Base-by-base conservation (phyloP, 2,329 filamentous ascomycete species). In the Arthrobotrys sphaeroides region DNA sequence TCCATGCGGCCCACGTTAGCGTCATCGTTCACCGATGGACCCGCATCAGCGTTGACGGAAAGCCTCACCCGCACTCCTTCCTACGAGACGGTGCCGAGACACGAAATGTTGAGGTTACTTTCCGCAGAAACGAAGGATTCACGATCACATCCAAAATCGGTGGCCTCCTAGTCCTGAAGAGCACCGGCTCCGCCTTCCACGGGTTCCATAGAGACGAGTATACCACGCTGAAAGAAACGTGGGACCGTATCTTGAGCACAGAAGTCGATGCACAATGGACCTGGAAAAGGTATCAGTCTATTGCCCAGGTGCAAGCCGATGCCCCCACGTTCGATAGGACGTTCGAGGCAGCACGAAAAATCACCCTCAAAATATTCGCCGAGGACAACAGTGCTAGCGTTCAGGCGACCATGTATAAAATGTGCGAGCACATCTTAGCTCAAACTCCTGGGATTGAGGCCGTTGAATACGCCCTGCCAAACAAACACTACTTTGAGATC, bases 401-500 rank as follows among this genome's bases (percentile, higher is more conserved):
- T 22, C 95, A 99, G 85, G 90, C 90, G 80, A 98, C 94, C 76
- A 98, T 99, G 95, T 99, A 97, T 86, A 96, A 97, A 86, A 99
- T 99, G 94, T 90, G 88, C 80, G 91, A 94, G 83, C 86, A 90
- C 82, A 97, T 99, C 79, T 86, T 99, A 62, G 90, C 88, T 6
- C 88, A 86, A 20, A 91, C 90, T 22, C 90, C 93, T 12, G 85
- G 90, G 77, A 87, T 93, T 20, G 88, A 90, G 47, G 86, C 87
- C 20, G 92, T 95, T 43, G 88, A 90, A 80, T 98, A 97, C 82
- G 86, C 90, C 6, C 86, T 99, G 80, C 95, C 95, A 9, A 99
- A 99, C 86, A 98, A 97, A 86, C 95, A 99, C 84, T 98, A 97
- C 85, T 98, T 98, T 81, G 94, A 98, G 84, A 90, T 98, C 83